These are phyloP conservation scores for Purshia tridentata DNA, from an alignment of 306 rosid genomes.

Conservation along the genomic window DNA sequence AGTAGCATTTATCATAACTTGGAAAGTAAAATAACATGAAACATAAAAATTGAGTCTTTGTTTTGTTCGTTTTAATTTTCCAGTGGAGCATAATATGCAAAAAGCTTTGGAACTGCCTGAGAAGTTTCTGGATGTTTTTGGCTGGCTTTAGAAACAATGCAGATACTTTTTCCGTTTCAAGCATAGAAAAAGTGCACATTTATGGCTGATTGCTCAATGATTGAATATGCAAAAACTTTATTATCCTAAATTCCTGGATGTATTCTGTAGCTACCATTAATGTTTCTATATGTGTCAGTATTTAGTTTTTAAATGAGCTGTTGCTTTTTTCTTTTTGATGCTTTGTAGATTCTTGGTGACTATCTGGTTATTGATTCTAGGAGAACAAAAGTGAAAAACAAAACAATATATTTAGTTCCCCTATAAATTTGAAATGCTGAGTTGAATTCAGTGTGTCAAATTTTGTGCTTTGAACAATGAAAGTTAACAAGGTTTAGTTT, in stretches of 20 bases:
- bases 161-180: slow-evolving; percentile 9
- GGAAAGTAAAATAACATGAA: slow-evolving; percentile 7
- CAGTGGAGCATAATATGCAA: background rate
- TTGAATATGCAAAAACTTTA: background rate
- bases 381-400: background rate
- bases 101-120: slow-evolving; percentile 11
- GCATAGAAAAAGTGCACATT: slow-evolving; percentile 2
- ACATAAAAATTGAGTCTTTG: slow-evolving; percentile 16
- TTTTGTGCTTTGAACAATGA: background rate
- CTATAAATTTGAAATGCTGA: slow-evolving; percentile 1
- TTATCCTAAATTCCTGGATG: slow-evolving; percentile 6
- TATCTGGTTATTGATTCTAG: background rate
- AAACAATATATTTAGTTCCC: background rate
- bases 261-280: background rate
- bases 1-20: background rate
- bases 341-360: slow-evolving; percentile 16
- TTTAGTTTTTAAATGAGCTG: background rate
- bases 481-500: background rate
- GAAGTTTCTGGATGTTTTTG: background rate
- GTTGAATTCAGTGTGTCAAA: slow-evolving; percentile 1
- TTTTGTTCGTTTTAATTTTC: background rate
- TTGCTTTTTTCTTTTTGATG: background rate
- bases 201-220: background rate
- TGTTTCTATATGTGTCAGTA: background rate
- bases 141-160: slow-evolving; percentile 13